A percentile compares a stretch with the other conserved stretches of the same genome.
Evolutionary conservation across 129 eudicot genomes (phyloP).

Genomic region (Flaveria brownii): DNA sequence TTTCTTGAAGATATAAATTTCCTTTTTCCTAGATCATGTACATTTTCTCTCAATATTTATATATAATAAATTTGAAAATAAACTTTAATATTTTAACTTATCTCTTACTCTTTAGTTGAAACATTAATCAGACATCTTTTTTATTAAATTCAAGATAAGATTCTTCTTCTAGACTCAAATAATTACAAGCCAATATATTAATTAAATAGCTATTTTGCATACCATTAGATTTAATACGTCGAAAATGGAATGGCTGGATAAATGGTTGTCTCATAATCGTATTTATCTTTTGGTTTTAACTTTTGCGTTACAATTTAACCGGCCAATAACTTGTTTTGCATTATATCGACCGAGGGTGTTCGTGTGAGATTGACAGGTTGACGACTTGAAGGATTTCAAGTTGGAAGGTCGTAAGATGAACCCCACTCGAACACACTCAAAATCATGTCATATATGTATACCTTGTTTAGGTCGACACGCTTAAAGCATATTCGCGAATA

Average conservation of each 20-base stretch:
- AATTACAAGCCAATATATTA: conserved; percentile 9
- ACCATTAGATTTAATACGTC: not conserved
- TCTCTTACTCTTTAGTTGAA: conserved; percentile 15
- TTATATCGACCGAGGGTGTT: no score
- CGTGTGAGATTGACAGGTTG: no score
- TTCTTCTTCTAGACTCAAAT: conserved; percentile 30
- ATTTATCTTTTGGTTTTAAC: not conserved
- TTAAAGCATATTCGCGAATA: no score
- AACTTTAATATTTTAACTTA: conserved; percentile 21
- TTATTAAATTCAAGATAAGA: conserved; percentile 22
- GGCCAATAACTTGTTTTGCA: no score
- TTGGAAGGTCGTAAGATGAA: no score
- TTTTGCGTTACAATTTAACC: not conserved
- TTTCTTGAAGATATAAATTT: conserved; percentile 20
- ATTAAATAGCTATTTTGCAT: not conserved
- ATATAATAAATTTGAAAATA: not conserved
- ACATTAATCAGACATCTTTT: conserved; percentile 3
- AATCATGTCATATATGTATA: no score
- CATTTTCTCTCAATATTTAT: not conserved
- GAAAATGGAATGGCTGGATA: not conserved
- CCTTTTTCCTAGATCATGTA: not conserved
- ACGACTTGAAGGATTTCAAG: no score
- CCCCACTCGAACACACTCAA: no score
- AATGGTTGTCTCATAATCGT: not conserved
- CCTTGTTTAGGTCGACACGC: no score